Evolutionary conservation across 2,329 filamentous ascomycete genomes (phyloP).

Genomic region (Sordariomycetes sp.): DNA sequence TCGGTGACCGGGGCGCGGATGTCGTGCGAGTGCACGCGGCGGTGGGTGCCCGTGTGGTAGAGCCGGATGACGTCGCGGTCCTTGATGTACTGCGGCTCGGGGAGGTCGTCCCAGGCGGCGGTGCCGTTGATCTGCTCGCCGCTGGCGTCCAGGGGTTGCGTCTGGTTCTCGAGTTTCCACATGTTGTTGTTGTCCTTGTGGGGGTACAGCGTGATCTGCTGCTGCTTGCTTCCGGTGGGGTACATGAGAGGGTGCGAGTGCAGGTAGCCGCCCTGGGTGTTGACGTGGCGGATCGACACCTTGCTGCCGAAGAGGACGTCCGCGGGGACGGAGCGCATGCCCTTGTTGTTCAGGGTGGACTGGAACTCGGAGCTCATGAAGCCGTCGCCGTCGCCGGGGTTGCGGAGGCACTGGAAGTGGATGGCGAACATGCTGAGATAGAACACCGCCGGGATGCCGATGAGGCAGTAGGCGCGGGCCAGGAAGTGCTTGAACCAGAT

Average conservation of each 20-base stretch:
- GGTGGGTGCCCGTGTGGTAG: slow-evolving; percentile 74
- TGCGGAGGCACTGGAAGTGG: slow-evolving; percentile 85
- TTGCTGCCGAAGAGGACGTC: slow-evolving; percentile 86
- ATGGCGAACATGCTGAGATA: slow-evolving; percentile 97
- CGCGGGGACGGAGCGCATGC: slow-evolving; percentile 88
- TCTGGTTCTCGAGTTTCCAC: slow-evolving; percentile 92
- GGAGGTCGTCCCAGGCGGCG: slow-evolving; percentile 68
- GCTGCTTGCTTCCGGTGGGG: slow-evolving; percentile 92
- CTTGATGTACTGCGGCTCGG: slow-evolving; percentile 57
- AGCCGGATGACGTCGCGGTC: slow-evolving; percentile 74
- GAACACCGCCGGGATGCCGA: slow-evolving; percentile 78
- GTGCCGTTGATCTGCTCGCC: slow-evolving; percentile 73
- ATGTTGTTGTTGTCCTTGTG: slow-evolving; percentile 99
- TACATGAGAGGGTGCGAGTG: slow-evolving; percentile 98
- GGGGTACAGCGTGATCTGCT: slow-evolving; percentile 95
- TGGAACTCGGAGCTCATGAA: slow-evolving; percentile 99
- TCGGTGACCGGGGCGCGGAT: slow-evolving; percentile 79
- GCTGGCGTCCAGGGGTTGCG: slow-evolving; percentile 69
- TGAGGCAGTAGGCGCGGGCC: slow-evolving; percentile 81
- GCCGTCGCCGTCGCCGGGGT: slow-evolving; percentile 93
- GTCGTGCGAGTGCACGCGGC: slow-evolving; percentile 92
- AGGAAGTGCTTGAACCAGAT: slow-evolving; percentile 91
- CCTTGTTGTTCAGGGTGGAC: slow-evolving; percentile 90
- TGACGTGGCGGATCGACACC: slow-evolving; percentile 80
- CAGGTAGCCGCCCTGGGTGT: slow-evolving; percentile 94